Base-by-base conservation (phyloP, 1,284 basidiomycete genomes). In the Puccinia novopanici region DNA sequence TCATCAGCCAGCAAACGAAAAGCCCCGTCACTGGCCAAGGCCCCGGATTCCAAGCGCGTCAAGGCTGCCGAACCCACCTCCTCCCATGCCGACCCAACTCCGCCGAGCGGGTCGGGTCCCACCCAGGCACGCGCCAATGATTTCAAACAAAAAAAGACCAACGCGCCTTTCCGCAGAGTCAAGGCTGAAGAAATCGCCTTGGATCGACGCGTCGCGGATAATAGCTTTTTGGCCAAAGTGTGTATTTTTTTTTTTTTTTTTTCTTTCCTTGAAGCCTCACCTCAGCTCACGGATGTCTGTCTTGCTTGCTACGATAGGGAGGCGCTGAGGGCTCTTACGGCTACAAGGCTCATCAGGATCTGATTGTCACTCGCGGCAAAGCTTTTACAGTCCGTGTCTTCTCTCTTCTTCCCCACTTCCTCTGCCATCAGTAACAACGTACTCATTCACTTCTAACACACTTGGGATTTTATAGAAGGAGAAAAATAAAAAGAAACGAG, bases 401-500 rank as follows among this genome's bases (percentile, higher is more conserved):
- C 65, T 65, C 37, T 68, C 27, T 70, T 50, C 2, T 75, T 54
- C 24, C 5, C 30, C 40, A n/a, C 15, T 27, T 55, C 34, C 34
- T 55, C 24, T 15, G 27, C 30, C 9, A 42, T 30, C 45, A 6
- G n/a, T 10, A 67, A 48, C 40, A 45, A 48, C 34, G 34, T 19
- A 61, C 40, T 75, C 3, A 74, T 42, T 34, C 2, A 24, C 19
- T 10, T 45, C 6, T 59, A 54, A 54, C 22, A 52, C 42, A n/a
- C 50, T n/a, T 42, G 34, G 61, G 22, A 40, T 34, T 40, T 22
- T 4, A 68, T 40, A 81, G 79, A 74, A 81, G 68, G 79, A 81
- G 40, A 81, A 81, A 59, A 81, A 81, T 24, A 81, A 81, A 73
- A 81, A 81, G 68, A 81, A 81, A 27, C 48, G 79, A 57, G 79